These are phyloP conservation scores for Monosporozyma unispora DNA, from an alignment of 805 yeast genomes.

Conservation along the genomic window DNA sequence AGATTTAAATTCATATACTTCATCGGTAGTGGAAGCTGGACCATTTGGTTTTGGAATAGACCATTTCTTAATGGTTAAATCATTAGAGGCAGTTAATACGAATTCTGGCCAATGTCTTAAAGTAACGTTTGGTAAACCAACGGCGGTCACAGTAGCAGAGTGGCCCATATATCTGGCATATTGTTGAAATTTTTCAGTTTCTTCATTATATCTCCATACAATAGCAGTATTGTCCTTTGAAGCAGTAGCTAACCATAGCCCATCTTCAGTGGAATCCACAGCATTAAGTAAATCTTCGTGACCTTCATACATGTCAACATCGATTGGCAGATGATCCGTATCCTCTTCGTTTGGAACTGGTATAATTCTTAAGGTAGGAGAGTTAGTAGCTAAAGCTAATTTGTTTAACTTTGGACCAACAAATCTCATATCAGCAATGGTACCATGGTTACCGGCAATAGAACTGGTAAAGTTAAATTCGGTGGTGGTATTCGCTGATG, in stretches of 20 bases:
- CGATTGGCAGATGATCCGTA: slow-evolving; percentile 33
- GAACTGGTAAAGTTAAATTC: slow-evolving; percentile 40
- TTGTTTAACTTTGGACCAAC: slow-evolving; percentile 51
- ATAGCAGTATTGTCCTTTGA: slow-evolving; percentile 82
- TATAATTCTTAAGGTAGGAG: slow-evolving; percentile 76
- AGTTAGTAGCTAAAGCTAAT: slow-evolving; percentile 86
- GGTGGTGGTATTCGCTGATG: slow-evolving; percentile 22
- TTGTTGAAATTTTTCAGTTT: slow-evolving; percentile 31
- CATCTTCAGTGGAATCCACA: slow-evolving; percentile 69
- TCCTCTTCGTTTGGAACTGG: slow-evolving; percentile 27
- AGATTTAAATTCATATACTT: slow-evolving; percentile 36
- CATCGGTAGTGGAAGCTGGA: slow-evolving; percentile 8
- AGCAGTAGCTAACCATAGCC: slow-evolving; percentile 84
- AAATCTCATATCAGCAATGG: slow-evolving; percentile 79
- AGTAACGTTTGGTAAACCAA: slow-evolving; percentile 57
- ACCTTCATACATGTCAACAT: slow-evolving; percentile 61
- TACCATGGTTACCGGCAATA: slow-evolving; percentile 91
- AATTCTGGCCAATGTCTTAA: slow-evolving; percentile 47
- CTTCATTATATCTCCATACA: slow-evolving; percentile 63
- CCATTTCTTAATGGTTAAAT: slow-evolving; percentile 83
- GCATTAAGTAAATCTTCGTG: slow-evolving; percentile 81
- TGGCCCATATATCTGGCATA: slow-evolving; percentile 76
- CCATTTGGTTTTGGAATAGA: slow-evolving; percentile 43
- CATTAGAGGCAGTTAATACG: slow-evolving; percentile 74
- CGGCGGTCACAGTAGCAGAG: slow-evolving; percentile 76